Base-by-base conservation (phyloP, 2,329 filamentous ascomycete species). In the Curvularia eragrostidis region DNA sequence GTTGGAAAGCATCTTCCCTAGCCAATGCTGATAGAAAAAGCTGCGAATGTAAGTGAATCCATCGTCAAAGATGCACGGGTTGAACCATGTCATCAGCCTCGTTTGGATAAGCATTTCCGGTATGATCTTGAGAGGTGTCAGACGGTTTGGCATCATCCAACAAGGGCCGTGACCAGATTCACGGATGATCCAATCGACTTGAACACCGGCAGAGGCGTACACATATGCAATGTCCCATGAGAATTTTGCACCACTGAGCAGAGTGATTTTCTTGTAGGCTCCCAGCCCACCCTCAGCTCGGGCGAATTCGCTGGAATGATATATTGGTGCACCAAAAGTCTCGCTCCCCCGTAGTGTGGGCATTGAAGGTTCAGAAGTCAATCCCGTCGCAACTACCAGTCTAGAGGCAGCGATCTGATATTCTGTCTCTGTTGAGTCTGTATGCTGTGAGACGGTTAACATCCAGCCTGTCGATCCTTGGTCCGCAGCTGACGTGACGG, bases 1-100 rank as follows among this genome's bases (percentile, higher is more conserved):
- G 48, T 85, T 78, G 2, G 85, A 83, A 24, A 89, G 73, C 48
- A 76, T 78, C 0, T 85, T 81, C 1, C 87, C 87, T 3, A 88
- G 54, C 28, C 77, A 74, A 0, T 83, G 86, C 26, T 80, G 79
- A 59, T 89, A 86, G 44, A 87, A 79, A 61, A 88, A 85, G 8
- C 72, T 71, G 1, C 86, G 82, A 3, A 85, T 79, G 2, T 74
- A 77, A 3, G 80, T 48, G 65, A 83, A 90, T 0, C 89, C 88
- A 69, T 89, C 89, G 2, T 87, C 88, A 87, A 88, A 93, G 24
- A 89, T 83, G 67, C 89, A 93, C 0, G 90, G 90, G 55, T 85
- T 88, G 69, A 93, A 85, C 88, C 88, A 93, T 1, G 87, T 89
- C 44, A 93, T 75, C 55, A 89, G 79, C 0, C 90, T 84, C 0